phyloP scores from a whole-genome alignment of 495 filamentous ascomycete genomes.

The Cairneyella variabilis region DNA sequence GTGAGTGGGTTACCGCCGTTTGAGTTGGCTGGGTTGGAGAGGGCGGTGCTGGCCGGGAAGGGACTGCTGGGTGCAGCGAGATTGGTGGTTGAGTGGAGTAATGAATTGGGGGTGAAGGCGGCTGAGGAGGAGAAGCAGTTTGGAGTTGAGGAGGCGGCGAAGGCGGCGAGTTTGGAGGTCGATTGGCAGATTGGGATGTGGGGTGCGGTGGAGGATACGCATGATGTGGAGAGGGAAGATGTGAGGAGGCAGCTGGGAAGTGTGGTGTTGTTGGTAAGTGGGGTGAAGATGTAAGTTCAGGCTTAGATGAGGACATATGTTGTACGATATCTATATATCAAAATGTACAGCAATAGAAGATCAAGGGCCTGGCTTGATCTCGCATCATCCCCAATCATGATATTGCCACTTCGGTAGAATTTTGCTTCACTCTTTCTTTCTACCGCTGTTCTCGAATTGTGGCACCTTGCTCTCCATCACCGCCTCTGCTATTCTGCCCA shows the following conservation, averaged over 20 bases:
- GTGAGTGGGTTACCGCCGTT: conserved; percentile 62
- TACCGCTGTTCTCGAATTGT: no score
- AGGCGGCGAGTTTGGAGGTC: conserved; percentile 70
- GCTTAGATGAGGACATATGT: no score
- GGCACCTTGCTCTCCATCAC: no score
- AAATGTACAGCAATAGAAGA: conserved; percentile 13
- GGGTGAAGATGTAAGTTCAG: conserved; percentile 26
- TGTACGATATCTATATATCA: neutral
- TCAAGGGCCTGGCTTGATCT: no score
- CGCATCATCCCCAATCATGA: no score
- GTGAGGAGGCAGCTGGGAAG: conserved; percentile 83
- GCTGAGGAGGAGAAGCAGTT: conserved; percentile 37
- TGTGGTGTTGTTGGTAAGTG: conserved; percentile 72
- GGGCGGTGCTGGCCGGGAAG: conserved; percentile 79
- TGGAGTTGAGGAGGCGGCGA: conserved; percentile 41
- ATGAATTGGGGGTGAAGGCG: conserved; percentile 48
- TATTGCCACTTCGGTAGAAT: no score
- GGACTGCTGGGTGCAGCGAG: conserved; percentile 74
- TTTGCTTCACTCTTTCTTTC: no score
- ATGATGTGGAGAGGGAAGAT: conserved; percentile 96
- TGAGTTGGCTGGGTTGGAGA: conserved; percentile 84
- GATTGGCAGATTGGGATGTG: conserved; percentile 85
- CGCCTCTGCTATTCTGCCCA: no score
- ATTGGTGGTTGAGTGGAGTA: conserved; percentile 84
- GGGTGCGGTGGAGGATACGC: conserved; percentile 97